Evolutionary conservation across 805 yeast genomes (phyloP), one percentile per base, ranked within the genome.

Genomic region (Priceomyces carsonii): DNA sequence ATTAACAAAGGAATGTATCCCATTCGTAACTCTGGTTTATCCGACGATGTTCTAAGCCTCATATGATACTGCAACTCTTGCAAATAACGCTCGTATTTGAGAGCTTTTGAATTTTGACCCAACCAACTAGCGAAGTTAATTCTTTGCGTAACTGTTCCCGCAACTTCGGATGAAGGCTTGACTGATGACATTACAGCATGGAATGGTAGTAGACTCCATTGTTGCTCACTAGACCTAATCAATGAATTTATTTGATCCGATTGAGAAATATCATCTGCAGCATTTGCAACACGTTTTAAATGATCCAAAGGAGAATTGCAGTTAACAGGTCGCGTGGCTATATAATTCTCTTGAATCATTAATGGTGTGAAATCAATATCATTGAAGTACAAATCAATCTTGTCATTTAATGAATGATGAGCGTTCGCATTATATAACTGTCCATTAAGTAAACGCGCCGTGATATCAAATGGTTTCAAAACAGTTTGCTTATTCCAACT

Each of bases 321-420:
- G 18, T 60, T 59, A 6, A 69, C 41, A 1, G 95, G 96, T 26
- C 65, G 66, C 0, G 95, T 81, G 22, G 63, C 63, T 32, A 87
- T 59, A 56, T 93, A 93, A 62, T 93, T 93, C 57, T 93, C 99
- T 55, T 91, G 97, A 35, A 93, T 77, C 98, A 93, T 91, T 42
- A 91, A 70, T 4, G 99, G 98, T 1, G 95, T 81, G 56, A 93
- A 84, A 54, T 89, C 96, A 61, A 87, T 85, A 61, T 93, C 99
- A 59, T 88, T 89, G 68, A 93, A 93, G 55, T 89, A 93, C 34
- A 88, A 71, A 49, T 85, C 91, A 51, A 91, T 81, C 55, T 88
- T 85, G 44, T 88, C 95, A 58, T 82, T 84, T 43, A 91, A 57
- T 2, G 80, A 70, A 38, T 75, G 72, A n/a, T 64, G 60, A 2